phyloP scores from a whole-genome alignment of 139 green algal genomes.

The Picochlorum sp. region DNA sequence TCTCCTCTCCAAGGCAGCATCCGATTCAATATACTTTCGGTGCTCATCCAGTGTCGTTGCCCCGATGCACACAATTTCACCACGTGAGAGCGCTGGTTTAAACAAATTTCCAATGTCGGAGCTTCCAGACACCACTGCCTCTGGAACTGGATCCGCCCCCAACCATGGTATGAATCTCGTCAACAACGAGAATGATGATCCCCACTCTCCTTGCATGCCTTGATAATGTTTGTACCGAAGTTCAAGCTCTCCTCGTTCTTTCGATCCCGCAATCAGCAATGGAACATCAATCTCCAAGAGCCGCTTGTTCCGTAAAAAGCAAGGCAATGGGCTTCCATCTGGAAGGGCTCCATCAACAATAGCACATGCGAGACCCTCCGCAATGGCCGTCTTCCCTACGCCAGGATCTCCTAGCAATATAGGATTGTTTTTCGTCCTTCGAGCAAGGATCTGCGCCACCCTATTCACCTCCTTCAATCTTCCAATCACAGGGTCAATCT shows the following conservation, averaged over 20 bases:
- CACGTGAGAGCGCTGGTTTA: constrained; percentile 83
- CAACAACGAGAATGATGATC: constrained; percentile 92
- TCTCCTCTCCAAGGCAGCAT: constrained; percentile 84
- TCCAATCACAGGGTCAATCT: constrained; percentile 90
- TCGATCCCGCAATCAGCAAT: constrained; percentile 81
- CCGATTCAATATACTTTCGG: constrained; percentile 90
- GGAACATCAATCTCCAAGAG: constrained; percentile 89
- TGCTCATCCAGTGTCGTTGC: constrained; percentile 79
- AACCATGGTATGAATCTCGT: constrained; percentile 92
- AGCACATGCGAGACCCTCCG: constrained; percentile 79
- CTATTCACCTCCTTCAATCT: constrained; percentile 77
- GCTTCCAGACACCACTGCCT: constrained; percentile 55
- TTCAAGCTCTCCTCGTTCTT: constrained; percentile 97
- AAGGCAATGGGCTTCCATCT: constrained; percentile 62
- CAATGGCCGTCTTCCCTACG: constrained; percentile 84
- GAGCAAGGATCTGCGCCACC: constrained; percentile 85
- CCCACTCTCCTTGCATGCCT: constrained; percentile 55
- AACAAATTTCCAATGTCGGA: constrained; percentile 94
- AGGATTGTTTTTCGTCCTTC: constrained; percentile 88
- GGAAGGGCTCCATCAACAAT: constrained; percentile 50
- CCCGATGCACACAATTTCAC: constrained; percentile 72
- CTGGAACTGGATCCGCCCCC: constrained; percentile 62
- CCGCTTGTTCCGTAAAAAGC: constrained; percentile 80
- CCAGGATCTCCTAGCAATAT: constrained; percentile 95
- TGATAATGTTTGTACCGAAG: constrained; percentile 75